phyloP scores from a whole-genome alignment of 164 flowering plant genomes.

The Akebia trifoliata region DNA sequence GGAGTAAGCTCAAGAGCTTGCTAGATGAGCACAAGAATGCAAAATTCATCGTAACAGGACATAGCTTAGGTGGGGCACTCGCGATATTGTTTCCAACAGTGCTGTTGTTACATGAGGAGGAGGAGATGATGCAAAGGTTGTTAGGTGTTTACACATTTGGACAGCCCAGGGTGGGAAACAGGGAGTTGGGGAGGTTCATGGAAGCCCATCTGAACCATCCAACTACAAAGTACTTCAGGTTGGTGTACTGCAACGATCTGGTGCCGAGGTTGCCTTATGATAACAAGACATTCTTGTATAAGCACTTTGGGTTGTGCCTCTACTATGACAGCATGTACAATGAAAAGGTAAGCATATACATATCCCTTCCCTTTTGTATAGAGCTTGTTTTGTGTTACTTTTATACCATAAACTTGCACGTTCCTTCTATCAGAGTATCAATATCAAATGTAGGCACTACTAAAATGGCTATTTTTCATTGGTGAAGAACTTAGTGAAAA shows the following conservation, averaged over 20 bases:
- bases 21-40: constrained; percentile 55
- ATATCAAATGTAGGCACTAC: neutral
- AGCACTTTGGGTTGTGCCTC: constrained; percentile 73
- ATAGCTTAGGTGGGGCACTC: constrained; percentile 80
- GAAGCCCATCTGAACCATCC: constrained; percentile 40
- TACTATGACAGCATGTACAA: constrained; percentile 59
- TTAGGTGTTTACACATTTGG: constrained; percentile 67
- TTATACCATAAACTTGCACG: no score
- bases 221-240: constrained; percentile 45
- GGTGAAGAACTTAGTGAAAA: no score
- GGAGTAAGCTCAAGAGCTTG: constrained; percentile 41
- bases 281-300: constrained; percentile 54
- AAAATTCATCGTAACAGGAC: constrained; percentile 68
- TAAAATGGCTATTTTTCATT: no score
- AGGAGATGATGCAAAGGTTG: constrained; percentile 40
- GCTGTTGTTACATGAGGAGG: constrained; percentile 52
- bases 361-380: no score
- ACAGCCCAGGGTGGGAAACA: constrained; percentile 67
- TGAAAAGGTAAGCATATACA: constrained; percentile 43
- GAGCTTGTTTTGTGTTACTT: neutral
- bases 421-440: neutral
- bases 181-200: constrained; percentile 48
- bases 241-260: constrained; percentile 72
- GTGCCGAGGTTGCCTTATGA: constrained; percentile 82
- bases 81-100: constrained; percentile 65